Conservation (phyloP, 176 grass and related monocot genomes). For the Musa schizocarpa region DNA sequence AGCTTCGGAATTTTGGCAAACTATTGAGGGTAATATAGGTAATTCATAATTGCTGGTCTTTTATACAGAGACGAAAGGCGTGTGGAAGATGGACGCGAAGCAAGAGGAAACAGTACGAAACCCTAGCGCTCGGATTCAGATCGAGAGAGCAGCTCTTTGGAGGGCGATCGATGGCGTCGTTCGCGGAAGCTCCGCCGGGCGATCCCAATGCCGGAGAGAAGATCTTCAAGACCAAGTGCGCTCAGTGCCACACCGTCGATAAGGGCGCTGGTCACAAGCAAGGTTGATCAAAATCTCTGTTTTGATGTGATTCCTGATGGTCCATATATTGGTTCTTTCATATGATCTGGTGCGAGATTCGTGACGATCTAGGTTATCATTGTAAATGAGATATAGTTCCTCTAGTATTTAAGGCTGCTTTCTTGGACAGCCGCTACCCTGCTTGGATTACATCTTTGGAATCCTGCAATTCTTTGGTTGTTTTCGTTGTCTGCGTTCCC, state of each 20-base stretch:
- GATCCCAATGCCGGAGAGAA: conserved; percentile 24
- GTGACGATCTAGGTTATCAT: no score
- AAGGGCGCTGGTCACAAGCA: background rate
- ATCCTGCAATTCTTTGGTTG: no score
- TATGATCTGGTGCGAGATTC: no score
- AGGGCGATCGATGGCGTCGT: conserved; percentile 21
- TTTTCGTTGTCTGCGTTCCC: no score
- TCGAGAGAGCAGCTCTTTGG: background rate
- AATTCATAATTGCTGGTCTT: conserved; percentile 29
- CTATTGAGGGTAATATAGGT: conserved; percentile 11
- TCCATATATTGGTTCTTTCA: no score
- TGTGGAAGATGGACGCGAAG: background rate
- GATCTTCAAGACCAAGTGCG: background rate
- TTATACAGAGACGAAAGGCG: background rate
- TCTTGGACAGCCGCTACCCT: no score
- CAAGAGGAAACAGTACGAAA: background rate
- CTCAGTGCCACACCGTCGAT: conserved; percentile 1
- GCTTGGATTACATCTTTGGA: no score
- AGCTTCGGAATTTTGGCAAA: no score
- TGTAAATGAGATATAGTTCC: no score
- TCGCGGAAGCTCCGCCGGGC: conserved; percentile 28
- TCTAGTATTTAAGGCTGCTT: no score
- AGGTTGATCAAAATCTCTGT: background rate
- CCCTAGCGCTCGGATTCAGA: background rate
- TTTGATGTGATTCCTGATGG: background rate